Evolutionary conservation across 352 stramenopile genomes (phyloP).

Genomic region (Globisporangium barbulae): DNA sequence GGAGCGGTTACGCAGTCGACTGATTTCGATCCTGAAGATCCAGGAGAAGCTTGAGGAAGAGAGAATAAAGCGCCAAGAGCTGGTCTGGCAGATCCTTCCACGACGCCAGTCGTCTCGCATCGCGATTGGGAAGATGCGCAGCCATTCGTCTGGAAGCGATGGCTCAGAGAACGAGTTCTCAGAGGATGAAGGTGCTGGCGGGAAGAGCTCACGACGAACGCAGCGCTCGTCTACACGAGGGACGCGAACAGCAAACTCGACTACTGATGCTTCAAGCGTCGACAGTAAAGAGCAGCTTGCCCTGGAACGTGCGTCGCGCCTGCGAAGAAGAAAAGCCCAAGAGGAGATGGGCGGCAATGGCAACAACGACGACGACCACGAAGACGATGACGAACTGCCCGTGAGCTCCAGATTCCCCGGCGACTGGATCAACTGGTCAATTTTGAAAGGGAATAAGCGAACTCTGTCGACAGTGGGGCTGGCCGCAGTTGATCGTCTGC

Average conservation of each 20-base stretch:
- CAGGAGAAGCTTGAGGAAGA: constrained; percentile 71
- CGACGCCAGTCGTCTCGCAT: constrained; percentile 80
- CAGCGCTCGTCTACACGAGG: constrained; percentile 7
- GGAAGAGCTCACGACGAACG: background rate
- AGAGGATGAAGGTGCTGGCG: constrained; percentile 26
- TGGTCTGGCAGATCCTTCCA: constrained; percentile 76
- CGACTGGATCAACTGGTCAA: constrained; percentile 75
- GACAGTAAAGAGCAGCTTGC: constrained; percentile 31
- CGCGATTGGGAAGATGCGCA: constrained; percentile 74
- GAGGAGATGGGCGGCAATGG: constrained; percentile 44
- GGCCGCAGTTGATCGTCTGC: constrained; percentile 51
- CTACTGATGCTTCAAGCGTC: constrained; percentile 1
- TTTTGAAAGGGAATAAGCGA: constrained; percentile 36
- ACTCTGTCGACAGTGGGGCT: constrained; percentile 56
- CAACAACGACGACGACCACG: constrained; percentile 29
- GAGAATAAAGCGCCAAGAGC: constrained; percentile 60
- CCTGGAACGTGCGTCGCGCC: constrained; percentile 63
- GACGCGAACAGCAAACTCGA: constrained; percentile 12
- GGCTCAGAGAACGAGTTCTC: constrained; percentile 34
- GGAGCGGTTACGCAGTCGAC: constrained; percentile 59
- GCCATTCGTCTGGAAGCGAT: constrained; percentile 42
- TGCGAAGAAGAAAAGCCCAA: constrained; percentile 46
- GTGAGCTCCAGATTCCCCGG: constrained; percentile 10
- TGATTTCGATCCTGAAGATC: constrained; percentile 79
- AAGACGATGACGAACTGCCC: constrained; percentile 25